These are phyloP conservation scores for Vitis amurensis DNA, from an alignment of 164 flowering plant genomes.

Conservation along the genomic window DNA sequence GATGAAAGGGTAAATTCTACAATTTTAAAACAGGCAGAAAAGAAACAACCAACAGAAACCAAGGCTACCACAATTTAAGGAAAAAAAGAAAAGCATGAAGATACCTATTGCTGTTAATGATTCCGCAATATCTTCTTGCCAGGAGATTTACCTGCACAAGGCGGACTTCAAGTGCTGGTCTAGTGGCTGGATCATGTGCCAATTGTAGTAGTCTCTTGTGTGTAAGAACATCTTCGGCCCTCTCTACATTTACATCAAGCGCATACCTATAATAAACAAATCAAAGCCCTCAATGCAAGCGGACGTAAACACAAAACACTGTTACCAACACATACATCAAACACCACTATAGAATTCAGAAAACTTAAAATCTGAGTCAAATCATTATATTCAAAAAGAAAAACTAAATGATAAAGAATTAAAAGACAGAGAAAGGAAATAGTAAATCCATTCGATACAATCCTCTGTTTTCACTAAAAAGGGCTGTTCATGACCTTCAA, in stretches of 20 bases:
- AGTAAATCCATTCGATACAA: too few species aligned
- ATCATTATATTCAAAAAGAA: too few species aligned
- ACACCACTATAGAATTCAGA: too few species aligned
- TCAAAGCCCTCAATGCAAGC: not conserved
- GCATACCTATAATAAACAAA: constrained; percentile 40
- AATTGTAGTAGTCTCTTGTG: constrained; percentile 44
- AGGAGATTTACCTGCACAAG: constrained; percentile 43
- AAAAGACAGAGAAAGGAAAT: too few species aligned
- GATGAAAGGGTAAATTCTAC: not conserved
- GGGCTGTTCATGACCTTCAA: too few species aligned
- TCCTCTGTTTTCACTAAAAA: too few species aligned
- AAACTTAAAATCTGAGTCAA: too few species aligned
- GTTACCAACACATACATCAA: too few species aligned
- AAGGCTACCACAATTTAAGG: not conserved
- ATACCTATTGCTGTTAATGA: not conserved
- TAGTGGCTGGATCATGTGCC: constrained; percentile 44
- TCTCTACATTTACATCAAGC: constrained; percentile 56
- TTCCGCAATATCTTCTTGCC: not conserved
- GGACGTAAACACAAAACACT: not conserved
- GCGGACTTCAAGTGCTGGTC: constrained; percentile 59
- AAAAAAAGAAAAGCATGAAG: not conserved
- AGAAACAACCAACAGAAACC: not conserved
- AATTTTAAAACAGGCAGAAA: not conserved
- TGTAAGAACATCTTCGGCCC: constrained; percentile 56
- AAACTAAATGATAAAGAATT: too few species aligned